phyloP scores from a whole-genome alignment of 352 stramenopile species.

The Globisporangium paddicum region DNA sequence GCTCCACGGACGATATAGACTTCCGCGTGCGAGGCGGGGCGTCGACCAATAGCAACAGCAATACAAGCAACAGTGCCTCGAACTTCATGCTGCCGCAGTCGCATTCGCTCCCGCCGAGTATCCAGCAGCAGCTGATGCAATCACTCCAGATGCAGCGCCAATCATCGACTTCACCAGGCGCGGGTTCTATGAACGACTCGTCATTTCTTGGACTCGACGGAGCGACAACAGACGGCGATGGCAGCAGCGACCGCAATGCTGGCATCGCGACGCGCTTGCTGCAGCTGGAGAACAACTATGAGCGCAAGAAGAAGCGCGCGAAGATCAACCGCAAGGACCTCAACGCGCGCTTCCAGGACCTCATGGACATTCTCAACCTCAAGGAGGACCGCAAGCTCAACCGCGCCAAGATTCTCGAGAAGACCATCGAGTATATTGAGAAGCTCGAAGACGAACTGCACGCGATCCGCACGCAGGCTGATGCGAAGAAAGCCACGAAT shows the following conservation, averaged over 20 bases:
- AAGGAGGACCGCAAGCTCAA: slow-evolving; percentile 66
- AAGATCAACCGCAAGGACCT: slow-evolving; percentile 69
- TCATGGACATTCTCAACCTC: slow-evolving; percentile 56
- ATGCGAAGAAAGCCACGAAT: slow-evolving; percentile 10
- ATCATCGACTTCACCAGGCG: background rate
- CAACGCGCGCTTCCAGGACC: slow-evolving; percentile 59
- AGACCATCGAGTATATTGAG: slow-evolving; percentile 57
- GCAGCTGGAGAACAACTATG: slow-evolving; percentile 64
- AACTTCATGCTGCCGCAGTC: background rate
- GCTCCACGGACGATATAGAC: slow-evolving; percentile 19
- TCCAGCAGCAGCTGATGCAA: slow-evolving; percentile 9
- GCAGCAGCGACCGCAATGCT: slow-evolving; percentile 3
- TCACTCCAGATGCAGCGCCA: slow-evolving; percentile 3
- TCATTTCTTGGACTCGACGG: slow-evolving; percentile 12
- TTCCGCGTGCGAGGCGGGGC: background rate
- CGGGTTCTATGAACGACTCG: slow-evolving; percentile 6
- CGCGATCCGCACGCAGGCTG: slow-evolving; percentile 10
- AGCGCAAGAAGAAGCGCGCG: slow-evolving; percentile 65
- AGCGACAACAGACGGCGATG: background rate
- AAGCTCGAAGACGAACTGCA: slow-evolving; percentile 39
- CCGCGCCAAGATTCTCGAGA: slow-evolving; percentile 62
- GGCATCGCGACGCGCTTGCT: slow-evolving; percentile 20
- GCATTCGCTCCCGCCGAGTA: slow-evolving; percentile 7
- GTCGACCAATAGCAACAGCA: slow-evolving; percentile 10
- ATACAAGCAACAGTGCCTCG: slow-evolving; percentile 2